These are phyloP conservation scores for Trichosanthes truncata DNA, from an alignment of 306 rosid genomes.

Conservation along the genomic window DNA sequence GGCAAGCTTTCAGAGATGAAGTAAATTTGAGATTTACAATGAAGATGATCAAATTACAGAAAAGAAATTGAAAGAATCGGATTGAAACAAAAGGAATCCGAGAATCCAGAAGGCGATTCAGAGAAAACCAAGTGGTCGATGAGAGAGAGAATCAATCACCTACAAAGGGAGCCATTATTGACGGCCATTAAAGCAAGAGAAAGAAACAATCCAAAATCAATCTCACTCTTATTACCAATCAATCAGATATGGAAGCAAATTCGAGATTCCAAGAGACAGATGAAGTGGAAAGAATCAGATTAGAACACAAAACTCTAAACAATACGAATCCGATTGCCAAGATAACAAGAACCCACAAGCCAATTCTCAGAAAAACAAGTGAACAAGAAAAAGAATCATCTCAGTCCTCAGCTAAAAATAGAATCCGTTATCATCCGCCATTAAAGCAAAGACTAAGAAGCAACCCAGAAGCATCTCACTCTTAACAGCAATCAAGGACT, in stretches of 20 bases:
- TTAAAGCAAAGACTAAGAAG: not conserved
- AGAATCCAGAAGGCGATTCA: not conserved
- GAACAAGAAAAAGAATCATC: not conserved
- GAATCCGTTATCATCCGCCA: not conserved
- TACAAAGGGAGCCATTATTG: not conserved
- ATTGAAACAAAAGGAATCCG: not conserved
- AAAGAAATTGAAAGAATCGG: not conserved
- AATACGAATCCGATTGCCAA: not conserved
- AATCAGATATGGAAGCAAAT: not conserved
- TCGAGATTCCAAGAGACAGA: not conserved
- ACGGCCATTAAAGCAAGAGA: not conserved
- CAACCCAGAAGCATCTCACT: conserved; percentile 8
- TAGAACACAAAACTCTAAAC: not conserved
- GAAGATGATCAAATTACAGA: not conserved
- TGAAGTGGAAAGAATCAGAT: not conserved
- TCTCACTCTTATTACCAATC: not conserved
- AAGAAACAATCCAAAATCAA: not conserved
- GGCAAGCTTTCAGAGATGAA: not conserved
- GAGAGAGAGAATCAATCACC: not conserved
- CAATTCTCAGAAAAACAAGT: not conserved
- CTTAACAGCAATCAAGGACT: not conserved
- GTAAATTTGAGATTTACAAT: not conserved
- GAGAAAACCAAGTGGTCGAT: not conserved
- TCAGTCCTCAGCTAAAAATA: not conserved
- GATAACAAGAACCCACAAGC: not conserved